These are phyloP conservation scores for Pyrus betulifolia DNA, from an alignment of 306 rosid species.

Conservation along the genomic window DNA sequence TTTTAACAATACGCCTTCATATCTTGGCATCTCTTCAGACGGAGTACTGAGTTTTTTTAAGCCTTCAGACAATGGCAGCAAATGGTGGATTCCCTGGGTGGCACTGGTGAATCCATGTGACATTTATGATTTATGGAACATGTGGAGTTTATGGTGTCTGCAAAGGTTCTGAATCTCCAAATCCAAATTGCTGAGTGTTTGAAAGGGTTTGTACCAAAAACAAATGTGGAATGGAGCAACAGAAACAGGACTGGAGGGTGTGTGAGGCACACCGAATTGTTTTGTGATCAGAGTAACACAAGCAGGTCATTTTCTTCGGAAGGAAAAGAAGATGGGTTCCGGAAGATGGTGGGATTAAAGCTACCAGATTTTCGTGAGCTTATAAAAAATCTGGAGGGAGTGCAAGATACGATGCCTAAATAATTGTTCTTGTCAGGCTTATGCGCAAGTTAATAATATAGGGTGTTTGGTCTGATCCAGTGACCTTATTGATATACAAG, in stretches of 20 bases:
- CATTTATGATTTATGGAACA: not conserved
- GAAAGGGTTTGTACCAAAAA: not conserved
- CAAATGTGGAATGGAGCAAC: too few species aligned
- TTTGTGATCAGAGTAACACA: conserved; percentile 1
- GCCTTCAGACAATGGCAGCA: not conserved
- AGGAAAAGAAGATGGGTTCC: conserved; percentile 6
- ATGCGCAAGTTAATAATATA: conserved; percentile 3
- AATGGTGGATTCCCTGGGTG: not conserved
- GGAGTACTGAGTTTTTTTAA: not conserved
- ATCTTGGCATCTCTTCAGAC: conserved; percentile 10
- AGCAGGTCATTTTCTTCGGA: not conserved
- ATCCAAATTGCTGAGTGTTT: not conserved
- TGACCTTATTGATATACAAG: conserved; percentile 15
- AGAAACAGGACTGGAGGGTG: too few species aligned
- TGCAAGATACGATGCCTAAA: conserved; percentile 14
- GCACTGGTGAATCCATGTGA: not conserved
- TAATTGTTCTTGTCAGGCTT: conserved; percentile 27
- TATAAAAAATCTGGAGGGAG: not conserved
- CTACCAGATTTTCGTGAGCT: conserved; percentile 14
- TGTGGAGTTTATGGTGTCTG: not conserved
- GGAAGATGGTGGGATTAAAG: not conserved
- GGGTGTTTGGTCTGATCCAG: conserved; percentile 29
- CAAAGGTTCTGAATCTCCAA: too few species aligned
- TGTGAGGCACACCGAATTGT: too few species aligned
- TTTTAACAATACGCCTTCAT: not conserved